phyloP scores from a whole-genome alignment of 805 yeast species.

The Tetrapisispora namnaoensis region DNA sequence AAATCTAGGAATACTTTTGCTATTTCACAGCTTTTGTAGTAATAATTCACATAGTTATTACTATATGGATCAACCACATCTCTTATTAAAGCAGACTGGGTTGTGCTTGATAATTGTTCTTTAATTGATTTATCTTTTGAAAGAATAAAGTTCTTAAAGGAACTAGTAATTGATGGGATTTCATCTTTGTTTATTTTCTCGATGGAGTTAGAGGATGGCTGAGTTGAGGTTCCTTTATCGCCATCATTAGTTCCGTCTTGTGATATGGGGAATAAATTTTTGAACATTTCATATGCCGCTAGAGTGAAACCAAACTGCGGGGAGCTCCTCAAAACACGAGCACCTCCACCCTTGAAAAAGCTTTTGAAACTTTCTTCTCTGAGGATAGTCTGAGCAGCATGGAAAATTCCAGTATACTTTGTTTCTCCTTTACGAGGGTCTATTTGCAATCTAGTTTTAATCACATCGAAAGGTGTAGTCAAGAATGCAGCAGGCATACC shows the following conservation, averaged over 20 bases:
- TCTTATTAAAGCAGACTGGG: slow-evolving; percentile 17
- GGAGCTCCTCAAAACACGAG: slow-evolving; percentile 87
- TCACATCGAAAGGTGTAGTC: slow-evolving; percentile 95
- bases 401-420: slow-evolving; percentile 62
- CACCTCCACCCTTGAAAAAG: slow-evolving; percentile 93
- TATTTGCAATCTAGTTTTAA: slow-evolving; percentile 88
- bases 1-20: slow-evolving; percentile 53
- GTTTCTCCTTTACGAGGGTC: slow-evolving; percentile 71
- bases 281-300: slow-evolving; percentile 93
- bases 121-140: slow-evolving; percentile 10
- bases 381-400: slow-evolving; percentile 65
- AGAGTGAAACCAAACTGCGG: slow-evolving; percentile 97
- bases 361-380: slow-evolving; percentile 79
- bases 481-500: slow-evolving; percentile 97
- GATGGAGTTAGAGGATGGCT: background rate
- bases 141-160: slow-evolving; percentile 15
- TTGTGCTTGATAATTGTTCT: slow-evolving; percentile 13
- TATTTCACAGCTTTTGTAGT: slow-evolving; percentile 50
- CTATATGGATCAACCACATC: slow-evolving; percentile 27
- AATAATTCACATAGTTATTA: slow-evolving; percentile 36
- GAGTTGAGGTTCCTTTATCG: background rate
- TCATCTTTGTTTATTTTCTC: slow-evolving; percentile 6
- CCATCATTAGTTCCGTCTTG: background rate
- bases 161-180: slow-evolving; percentile 18
- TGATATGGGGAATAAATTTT: slow-evolving; percentile 26